phyloP scores from a whole-genome alignment of 176 grass and related monocot species.

The Triticum urartu region DNA sequence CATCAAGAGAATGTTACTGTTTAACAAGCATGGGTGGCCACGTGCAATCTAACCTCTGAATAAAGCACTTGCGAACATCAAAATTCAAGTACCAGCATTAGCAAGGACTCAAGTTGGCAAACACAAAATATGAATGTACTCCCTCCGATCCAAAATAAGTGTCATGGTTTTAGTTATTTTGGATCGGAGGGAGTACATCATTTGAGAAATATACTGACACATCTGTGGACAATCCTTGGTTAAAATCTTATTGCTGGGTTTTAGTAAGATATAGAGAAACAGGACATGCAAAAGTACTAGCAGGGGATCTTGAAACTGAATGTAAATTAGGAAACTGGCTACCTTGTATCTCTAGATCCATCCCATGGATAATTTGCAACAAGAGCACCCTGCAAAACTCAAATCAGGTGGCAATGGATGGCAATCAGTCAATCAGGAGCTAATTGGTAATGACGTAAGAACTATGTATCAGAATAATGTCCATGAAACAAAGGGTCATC shows the following conservation, averaged over 20 bases:
- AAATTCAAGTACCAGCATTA: not conserved
- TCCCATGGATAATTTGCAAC: constrained; percentile 99
- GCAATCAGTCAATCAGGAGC: not conserved
- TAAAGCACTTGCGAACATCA: constrained; percentile 13
- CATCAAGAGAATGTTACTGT: not conserved
- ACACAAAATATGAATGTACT: not conserved
- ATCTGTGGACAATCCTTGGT: not conserved
- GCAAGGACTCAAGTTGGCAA: not conserved
- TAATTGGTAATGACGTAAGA: not conserved
- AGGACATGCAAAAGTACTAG: constrained; percentile 6
- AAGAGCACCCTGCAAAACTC: constrained; percentile 78
- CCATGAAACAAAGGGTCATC: not conserved
- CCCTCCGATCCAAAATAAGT: too few relatives aligned
- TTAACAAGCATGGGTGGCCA: not conserved
- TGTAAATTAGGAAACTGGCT: constrained; percentile 3
- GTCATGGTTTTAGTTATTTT: too few relatives aligned
- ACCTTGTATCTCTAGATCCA: constrained; percentile 81
- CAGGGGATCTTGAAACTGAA: constrained; percentile 20
- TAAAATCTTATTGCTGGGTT: constrained; percentile 1
- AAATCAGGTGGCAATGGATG: constrained; percentile 9
- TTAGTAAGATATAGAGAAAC: constrained; percentile 10
- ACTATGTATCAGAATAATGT: not conserved
- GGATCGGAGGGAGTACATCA: not conserved
- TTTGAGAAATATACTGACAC: not conserved
- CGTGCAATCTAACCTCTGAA: not conserved